These are phyloP conservation scores for Globisporangium mamillatum DNA, from an alignment of 352 stramenopile genomes.

Conservation along the genomic window DNA sequence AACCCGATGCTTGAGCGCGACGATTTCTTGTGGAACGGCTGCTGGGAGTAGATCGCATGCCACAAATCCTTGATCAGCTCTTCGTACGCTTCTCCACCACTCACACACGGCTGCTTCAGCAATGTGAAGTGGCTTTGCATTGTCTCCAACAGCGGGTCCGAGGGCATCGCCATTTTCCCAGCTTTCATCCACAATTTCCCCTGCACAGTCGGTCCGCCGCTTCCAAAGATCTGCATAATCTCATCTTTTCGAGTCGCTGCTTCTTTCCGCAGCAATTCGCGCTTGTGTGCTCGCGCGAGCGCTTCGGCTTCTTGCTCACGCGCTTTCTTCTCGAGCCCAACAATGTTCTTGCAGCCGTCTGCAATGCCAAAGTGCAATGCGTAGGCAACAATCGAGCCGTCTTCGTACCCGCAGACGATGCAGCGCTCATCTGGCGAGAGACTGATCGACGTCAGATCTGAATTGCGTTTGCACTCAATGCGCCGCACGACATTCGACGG, in stretches of 20 bases:
- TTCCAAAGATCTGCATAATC: slow-evolving; percentile 47
- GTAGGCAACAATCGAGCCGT: slow-evolving; percentile 76
- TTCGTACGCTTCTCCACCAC: slow-evolving; percentile 64
- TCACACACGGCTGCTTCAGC: slow-evolving; percentile 69
- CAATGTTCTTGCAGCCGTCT: slow-evolving; percentile 69
- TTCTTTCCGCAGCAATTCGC: slow-evolving; percentile 65
- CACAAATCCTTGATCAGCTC: slow-evolving; percentile 56
- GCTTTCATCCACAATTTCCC: slow-evolving; percentile 51
- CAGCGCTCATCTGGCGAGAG: slow-evolving; percentile 82
- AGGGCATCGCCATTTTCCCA: slow-evolving; percentile 51
- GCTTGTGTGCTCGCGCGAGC: slow-evolving; percentile 68
- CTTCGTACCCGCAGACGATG: slow-evolving; percentile 77
- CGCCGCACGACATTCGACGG: slow-evolving; percentile 58
- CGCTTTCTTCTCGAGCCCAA: slow-evolving; percentile 68
- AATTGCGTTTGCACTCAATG: slow-evolving; percentile 73
- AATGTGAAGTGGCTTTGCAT: slow-evolving; percentile 69
- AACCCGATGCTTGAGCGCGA: slow-evolving; percentile 18
- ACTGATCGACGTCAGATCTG: slow-evolving; percentile 65
- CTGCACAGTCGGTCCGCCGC: slow-evolving; percentile 22
- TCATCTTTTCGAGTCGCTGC: slow-evolving; percentile 37
- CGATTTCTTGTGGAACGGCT: slow-evolving; percentile 31
- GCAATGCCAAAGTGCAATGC: slow-evolving; percentile 80
- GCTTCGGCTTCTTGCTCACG: slow-evolving; percentile 75
- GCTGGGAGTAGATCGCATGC: slow-evolving; percentile 59
- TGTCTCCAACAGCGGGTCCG: slow-evolving; percentile 44